Evolutionary conservation across 306 rosid genomes (phyloP), one percentile per base, ranked within the genome.

Genomic region (Glycine tomentella): DNA sequence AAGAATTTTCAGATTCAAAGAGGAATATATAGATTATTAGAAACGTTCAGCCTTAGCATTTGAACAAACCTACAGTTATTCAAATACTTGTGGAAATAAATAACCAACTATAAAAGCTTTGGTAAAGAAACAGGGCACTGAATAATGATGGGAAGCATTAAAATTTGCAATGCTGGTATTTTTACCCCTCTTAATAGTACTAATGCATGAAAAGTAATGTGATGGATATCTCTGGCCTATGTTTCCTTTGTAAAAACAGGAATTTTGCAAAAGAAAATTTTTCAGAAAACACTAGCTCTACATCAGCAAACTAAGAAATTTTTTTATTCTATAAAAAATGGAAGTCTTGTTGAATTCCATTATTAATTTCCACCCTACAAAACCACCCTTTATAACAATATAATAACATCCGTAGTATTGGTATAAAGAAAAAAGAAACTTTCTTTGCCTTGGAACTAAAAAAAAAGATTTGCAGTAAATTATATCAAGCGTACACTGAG

Each of bases 401-500:
- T 15, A 78, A 40, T 33, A 68, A 45, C 25, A 56, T 31, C 16
- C 20, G 33, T n/a, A 67, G 52, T 42, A 67, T 14, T 8, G 72
- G 33, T 8, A 38, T 68, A 74, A 72, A 75, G 62, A 83, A 15
- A 48, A 62, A 31, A 12, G 1, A 13, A 52, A 67, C 13, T 38
- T 68, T 45, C 44, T 53, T 65, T 56, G 75, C 13, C 63, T 63
- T 44, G 56, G 61, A 82, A 46, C 77, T 14, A 63, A 45, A 44
- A 45, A n/a, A 13, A 83, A 56, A 36, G 46, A 46, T 59, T 52
- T 69, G 42, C 68, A 69, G 74, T 80, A 74, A 69, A 61, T 78
- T 72, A 76, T 42, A 82, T 72, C 80, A 81, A 61, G 55, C 98
- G 8, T 93, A 95, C 99, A 93, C 88, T 72, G 89, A 85, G 45